Conservation (phyloP, 176 grass and related monocot genomes). For the Rhynchospora pubera region DNA sequence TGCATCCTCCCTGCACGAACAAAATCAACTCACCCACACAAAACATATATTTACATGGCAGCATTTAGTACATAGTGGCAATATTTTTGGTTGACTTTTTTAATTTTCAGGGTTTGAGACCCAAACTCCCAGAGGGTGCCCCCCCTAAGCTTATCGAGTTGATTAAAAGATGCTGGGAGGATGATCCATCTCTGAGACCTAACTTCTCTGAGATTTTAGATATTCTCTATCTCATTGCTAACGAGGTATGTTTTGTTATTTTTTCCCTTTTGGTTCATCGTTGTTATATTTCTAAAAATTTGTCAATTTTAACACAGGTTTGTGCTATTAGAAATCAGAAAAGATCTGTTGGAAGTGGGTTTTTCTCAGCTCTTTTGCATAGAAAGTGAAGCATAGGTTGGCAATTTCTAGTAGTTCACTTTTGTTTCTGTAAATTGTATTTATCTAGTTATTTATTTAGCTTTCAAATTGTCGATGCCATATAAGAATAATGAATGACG, state of each 20-base stretch:
- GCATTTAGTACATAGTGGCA: slow-evolving; percentile 20
- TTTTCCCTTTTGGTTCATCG: not conserved
- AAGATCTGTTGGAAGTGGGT: not conserved
- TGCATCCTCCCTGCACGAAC: too few species aligned
- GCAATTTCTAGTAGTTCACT: too few species aligned
- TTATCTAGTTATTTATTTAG: not conserved
- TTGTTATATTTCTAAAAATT: not conserved
- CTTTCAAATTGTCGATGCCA: not conserved
- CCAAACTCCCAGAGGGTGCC: slow-evolving; percentile 22
- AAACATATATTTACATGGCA: not conserved
- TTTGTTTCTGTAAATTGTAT: not conserved
- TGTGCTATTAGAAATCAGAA: not conserved
- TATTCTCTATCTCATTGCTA: slow-evolving; percentile 36
- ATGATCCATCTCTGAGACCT: slow-evolving; percentile 58
- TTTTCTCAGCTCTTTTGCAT: slow-evolving; percentile 14
- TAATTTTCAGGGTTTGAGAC: slow-evolving; percentile 17
- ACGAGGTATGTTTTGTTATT: slow-evolving; percentile 31
- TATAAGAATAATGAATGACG: not conserved
- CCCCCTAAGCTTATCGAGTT: slow-evolving; percentile 47
- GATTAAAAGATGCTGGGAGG: slow-evolving; percentile 63
- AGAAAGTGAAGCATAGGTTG: slow-evolving; percentile 1
- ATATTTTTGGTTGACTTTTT: not conserved
- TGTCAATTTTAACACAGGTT: slow-evolving; percentile 1
- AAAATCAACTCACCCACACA: too few species aligned
- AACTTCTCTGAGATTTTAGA: slow-evolving; percentile 69